Evolutionary conservation across 1,284 basidiomycete genomes (phyloP).

Genomic region (Irpex sp.): DNA sequence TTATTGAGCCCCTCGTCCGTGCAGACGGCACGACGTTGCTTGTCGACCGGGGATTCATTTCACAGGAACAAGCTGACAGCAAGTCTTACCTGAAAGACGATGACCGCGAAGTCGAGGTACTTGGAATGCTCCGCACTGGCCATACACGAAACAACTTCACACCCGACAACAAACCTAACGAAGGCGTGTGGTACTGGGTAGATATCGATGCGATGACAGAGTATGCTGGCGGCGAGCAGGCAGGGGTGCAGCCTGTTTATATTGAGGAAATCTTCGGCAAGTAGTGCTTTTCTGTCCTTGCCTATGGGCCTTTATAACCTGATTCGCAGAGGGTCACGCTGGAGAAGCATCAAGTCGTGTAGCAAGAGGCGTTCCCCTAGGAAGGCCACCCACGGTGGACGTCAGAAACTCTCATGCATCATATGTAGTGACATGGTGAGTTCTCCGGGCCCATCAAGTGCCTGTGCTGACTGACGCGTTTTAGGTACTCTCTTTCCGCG

Average conservation of each 20-base stretch:
- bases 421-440: constrained; percentile 93
- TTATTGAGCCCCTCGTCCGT: constrained; percentile 83
- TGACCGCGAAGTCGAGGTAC: constrained; percentile 57
- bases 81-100: constrained; percentile 35
- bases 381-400: constrained; percentile 82
- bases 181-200: constrained; percentile 90
- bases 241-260: constrained; percentile 79
- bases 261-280: constrained; percentile 84
- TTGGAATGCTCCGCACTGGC: constrained; percentile 74
- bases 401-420: constrained; percentile 93
- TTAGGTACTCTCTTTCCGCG: constrained; percentile 70
- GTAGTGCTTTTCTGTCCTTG: constrained; percentile 22
- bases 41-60: constrained; percentile 91
- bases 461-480: constrained; percentile 3
- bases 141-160: constrained; percentile 78
- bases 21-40: constrained; percentile 77
- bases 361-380: constrained; percentile 79
- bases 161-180: constrained; percentile 81
- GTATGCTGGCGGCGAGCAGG: constrained; percentile 68
- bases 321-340: constrained; percentile 68
- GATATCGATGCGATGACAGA: constrained; percentile 83
- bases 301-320: constrained; percentile 3
- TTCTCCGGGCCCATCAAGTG: background rate
- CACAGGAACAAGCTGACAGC: constrained; percentile 48
- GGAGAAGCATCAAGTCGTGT: constrained; percentile 66